Evolutionary conservation across 73 alveolate genomes (phyloP).

Genomic region (Symbiodinium natans): DNA sequence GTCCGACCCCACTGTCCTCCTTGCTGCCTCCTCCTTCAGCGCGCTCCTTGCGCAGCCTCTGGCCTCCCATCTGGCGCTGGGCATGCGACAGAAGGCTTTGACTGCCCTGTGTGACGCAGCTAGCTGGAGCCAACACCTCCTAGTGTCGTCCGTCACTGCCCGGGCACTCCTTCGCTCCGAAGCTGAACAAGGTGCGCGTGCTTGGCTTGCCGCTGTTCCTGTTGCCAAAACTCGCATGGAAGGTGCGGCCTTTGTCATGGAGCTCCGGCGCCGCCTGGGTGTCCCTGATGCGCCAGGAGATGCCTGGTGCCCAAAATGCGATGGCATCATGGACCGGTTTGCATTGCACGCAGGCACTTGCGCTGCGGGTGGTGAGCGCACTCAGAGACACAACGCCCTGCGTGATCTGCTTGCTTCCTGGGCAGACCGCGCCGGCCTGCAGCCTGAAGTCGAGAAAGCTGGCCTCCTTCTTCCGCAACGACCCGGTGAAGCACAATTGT

Average conservation of each 20-base stretch:
- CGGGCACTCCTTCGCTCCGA: neutral
- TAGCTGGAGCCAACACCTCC: neutral
- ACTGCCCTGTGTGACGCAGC: neutral
- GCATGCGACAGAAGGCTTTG: neutral
- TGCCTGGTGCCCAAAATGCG: neutral
- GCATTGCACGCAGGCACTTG: neutral
- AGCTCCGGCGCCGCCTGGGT: neutral
- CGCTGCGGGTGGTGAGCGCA: neutral
- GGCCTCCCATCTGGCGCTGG: neutral
- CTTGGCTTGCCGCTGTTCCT: neutral
- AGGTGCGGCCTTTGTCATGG: neutral
- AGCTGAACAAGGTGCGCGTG: neutral
- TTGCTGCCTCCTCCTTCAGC: neutral
- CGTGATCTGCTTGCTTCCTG: constrained; percentile 2
- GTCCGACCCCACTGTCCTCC: neutral
- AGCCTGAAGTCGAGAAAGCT: neutral
- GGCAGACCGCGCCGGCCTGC: constrained; percentile 34
- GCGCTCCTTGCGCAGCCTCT: neutral
- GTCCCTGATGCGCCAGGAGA: neutral
- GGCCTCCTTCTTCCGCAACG: constrained; percentile 5
- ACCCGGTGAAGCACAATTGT: neutral
- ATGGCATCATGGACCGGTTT: neutral
- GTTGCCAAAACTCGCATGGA: neutral
- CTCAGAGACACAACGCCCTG: neutral
- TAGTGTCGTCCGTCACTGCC: neutral